A percentile compares a stretch with the other conserved stretches of the same genome.
Conservation (phyloP, 805 yeast genomes). For the Suhomyces vadensis region DNA sequence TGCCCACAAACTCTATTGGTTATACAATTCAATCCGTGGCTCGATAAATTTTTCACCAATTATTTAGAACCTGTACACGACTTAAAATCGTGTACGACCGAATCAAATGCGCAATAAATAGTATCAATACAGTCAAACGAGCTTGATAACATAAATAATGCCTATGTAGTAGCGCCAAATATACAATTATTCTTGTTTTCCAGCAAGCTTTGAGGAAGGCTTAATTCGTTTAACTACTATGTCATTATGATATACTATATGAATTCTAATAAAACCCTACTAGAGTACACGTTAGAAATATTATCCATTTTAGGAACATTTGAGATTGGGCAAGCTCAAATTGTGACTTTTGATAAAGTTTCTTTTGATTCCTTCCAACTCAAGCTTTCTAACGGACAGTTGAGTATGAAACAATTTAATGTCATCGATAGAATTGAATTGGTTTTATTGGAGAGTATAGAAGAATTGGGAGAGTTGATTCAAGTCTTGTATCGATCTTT, state of each 20-base stretch:
- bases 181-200: too few species aligned
- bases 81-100: slow-evolving; percentile 1
- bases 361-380: neutral
- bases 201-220: too few species aligned
- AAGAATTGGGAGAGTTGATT: slow-evolving; percentile 2
- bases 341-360: neutral
- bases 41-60: slow-evolving; percentile 2
- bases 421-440: neutral
- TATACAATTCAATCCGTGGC: neutral
- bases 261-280: neutral
- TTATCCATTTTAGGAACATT: neutral
- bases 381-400: neutral
- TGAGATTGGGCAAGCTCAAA: neutral
- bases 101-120: neutral
- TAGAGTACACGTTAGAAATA: neutral
- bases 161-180: neutral
- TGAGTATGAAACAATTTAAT: neutral
- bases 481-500: neutral
- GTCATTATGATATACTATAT: neutral
- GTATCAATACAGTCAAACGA: neutral
- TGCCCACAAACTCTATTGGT: neutral
- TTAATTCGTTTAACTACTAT: too few species aligned
- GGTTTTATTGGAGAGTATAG: slow-evolving; percentile 1
- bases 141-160: neutral
- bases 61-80: neutral